Conservation (phyloP, 345 rosid genomes). For the Chamaenerion angustifolium region DNA sequence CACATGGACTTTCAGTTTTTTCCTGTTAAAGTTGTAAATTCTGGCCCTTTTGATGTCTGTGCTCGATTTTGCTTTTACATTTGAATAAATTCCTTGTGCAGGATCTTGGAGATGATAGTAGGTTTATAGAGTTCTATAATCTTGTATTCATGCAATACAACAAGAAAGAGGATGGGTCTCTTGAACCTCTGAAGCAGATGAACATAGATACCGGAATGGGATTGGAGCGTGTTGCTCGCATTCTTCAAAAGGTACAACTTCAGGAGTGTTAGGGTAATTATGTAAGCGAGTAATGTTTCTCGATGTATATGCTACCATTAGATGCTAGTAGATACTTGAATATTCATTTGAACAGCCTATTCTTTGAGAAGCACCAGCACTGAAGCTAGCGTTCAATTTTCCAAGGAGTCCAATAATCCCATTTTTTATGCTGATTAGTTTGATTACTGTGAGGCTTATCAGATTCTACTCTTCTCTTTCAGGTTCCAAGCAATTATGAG, state of each 20-base stretch:
- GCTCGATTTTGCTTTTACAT: background rate
- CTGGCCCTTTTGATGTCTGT: background rate
- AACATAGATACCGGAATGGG: conserved; percentile 96
- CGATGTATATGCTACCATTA: no score
- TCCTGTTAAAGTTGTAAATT: background rate
- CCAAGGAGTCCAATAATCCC: no score
- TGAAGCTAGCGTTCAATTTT: no score
- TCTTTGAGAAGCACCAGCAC: no score
- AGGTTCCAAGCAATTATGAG: conserved; percentile 95
- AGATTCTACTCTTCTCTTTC: conserved; percentile 11
- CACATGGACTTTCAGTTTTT: background rate
- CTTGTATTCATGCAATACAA: conserved; percentile 95
- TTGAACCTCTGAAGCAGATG: conserved; percentile 82
- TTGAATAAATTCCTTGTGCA: conserved; percentile 17
- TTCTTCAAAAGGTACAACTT: conserved; percentile 55
- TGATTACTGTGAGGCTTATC: background rate
- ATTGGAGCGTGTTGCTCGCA: conserved; percentile 81
- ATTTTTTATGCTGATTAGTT: no score
- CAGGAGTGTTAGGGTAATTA: background rate
- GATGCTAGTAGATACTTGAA: no score
- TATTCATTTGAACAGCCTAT: no score
- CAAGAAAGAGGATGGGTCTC: conserved; percentile 62
- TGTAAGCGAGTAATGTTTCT: no score
- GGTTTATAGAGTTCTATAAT: conserved; percentile 91
- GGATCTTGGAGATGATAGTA: conserved; percentile 90